Evolutionary conservation across 2,329 filamentous ascomycete genomes (phyloP).

Genomic region (Aspergillus neotritici): DNA sequence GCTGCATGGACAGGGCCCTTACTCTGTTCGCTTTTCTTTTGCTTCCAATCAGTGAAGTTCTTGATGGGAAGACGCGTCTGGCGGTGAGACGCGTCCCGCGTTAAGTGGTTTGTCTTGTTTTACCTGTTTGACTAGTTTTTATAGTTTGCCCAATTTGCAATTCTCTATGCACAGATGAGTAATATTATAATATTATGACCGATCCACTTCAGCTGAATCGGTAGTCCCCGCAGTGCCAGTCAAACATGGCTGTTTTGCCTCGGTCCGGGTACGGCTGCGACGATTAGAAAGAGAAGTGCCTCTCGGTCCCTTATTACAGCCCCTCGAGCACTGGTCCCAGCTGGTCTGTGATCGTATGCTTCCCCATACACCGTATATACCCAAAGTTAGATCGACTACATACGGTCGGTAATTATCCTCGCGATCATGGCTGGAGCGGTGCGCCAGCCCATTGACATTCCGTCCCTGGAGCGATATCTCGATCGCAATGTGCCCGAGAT

Average conservation of each 20-base stretch:
- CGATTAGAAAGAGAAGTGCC: background rate
- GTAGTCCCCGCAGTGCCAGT: slow-evolving; percentile 5
- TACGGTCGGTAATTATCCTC: background rate
- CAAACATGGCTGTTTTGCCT: slow-evolving; percentile 4
- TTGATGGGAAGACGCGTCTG: slow-evolving; percentile 15
- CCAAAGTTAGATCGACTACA: background rate
- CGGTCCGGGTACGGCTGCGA: slow-evolving; percentile 1
- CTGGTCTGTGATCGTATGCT: too few species aligned
- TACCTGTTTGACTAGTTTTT: slow-evolving; percentile 12
- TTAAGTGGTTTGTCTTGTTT: slow-evolving; percentile 13
- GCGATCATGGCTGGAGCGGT: slow-evolving; percentile 72
- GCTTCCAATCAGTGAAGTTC: background rate
- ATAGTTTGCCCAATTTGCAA: slow-evolving; percentile 3
- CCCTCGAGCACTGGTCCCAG: too few species aligned
- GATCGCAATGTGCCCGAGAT: slow-evolving; percentile 73
- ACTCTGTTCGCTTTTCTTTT: slow-evolving; percentile 2
- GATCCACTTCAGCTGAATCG: too few species aligned
- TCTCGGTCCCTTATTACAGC: background rate
- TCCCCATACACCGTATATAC: too few species aligned
- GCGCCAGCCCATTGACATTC: slow-evolving; percentile 82
- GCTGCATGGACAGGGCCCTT: background rate
- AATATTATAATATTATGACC: too few species aligned
- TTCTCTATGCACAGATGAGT: background rate
- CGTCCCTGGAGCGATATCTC: slow-evolving; percentile 74
- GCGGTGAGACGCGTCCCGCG: slow-evolving; percentile 22